A percentile compares a stretch with the other conserved stretches of the same genome.
Evolutionary conservation across 1,139 yeast genomes (phyloP).

Genomic region (Saccharomyces hybrid): DNA sequence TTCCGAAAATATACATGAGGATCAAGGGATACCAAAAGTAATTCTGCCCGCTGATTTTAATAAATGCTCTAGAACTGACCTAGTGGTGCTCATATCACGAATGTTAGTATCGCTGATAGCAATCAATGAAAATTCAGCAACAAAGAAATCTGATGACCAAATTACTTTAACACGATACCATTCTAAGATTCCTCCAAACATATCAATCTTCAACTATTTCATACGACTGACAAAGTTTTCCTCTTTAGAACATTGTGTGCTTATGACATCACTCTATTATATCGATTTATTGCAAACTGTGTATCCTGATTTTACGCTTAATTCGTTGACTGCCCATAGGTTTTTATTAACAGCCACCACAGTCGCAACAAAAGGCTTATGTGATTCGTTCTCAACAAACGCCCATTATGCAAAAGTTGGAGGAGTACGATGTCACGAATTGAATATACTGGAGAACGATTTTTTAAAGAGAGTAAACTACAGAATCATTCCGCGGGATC

Average conservation of each 20-base stretch:
- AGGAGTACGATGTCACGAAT: conserved; percentile 78
- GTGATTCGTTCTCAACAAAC: conserved; percentile 91
- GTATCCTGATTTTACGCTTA: conserved; percentile 73
- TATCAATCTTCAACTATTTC: conserved; percentile 71
- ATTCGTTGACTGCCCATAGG: conserved; percentile 89
- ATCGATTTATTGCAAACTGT: conserved; percentile 77
- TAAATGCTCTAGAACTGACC: conserved; percentile 60
- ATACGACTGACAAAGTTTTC: conserved; percentile 76
- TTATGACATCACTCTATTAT: conserved; percentile 76
- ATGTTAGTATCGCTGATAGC: conserved; percentile 69
- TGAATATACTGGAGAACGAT: conserved; percentile 83
- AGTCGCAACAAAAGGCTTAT: conserved; percentile 84
- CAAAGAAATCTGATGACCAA: background rate
- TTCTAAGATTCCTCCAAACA: conserved; percentile 85
- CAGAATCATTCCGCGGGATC: conserved; percentile 56
- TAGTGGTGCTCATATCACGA: conserved; percentile 64
- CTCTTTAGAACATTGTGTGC: conserved; percentile 72
- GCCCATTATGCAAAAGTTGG: conserved; percentile 94
- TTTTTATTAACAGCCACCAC: conserved; percentile 86
- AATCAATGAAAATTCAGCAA: conserved; percentile 49
- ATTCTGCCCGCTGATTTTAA: conserved; percentile 36
- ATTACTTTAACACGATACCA: conserved; percentile 74
- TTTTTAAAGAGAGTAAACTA: conserved; percentile 76
- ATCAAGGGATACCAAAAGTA: conserved; percentile 4
- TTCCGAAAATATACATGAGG: background rate